Evolutionary conservation across 352 stramenopile genomes (phyloP).

Genomic region (Nothophytophthora sp.): DNA sequence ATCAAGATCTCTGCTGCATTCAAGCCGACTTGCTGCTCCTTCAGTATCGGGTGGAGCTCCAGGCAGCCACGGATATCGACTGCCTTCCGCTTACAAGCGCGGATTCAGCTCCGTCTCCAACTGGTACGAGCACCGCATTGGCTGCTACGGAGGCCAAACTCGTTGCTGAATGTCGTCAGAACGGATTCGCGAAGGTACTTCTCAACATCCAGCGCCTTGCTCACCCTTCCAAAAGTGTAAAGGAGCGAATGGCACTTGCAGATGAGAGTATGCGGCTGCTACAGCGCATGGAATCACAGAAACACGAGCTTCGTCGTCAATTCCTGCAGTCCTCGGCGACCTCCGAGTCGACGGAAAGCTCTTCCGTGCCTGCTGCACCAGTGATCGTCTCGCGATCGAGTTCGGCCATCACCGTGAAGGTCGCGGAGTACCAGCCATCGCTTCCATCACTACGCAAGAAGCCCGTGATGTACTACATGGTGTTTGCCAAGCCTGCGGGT

Average conservation of each 20-base stretch:
- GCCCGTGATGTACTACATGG: constrained; percentile 68
- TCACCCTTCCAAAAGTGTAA: constrained; percentile 9
- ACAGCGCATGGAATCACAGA: constrained; percentile 35
- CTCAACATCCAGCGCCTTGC: constrained; percentile 48
- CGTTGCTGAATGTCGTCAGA: constrained; percentile 48
- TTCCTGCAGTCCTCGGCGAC: background rate
- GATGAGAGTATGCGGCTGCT: constrained; percentile 50
- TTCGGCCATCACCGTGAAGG: constrained; percentile 49
- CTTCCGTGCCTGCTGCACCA: constrained; percentile 36
- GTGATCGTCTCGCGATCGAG: constrained; percentile 54
- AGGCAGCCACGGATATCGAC: constrained; percentile 40
- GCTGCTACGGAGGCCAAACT: constrained; percentile 31
- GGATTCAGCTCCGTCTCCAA: background rate
- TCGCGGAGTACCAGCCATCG: constrained; percentile 40
- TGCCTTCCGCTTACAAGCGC: constrained; percentile 13
- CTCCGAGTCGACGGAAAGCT: constrained; percentile 1
- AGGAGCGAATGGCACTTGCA: constrained; percentile 19
- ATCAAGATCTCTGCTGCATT: constrained; percentile 61
- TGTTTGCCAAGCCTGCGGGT: constrained; percentile 72
- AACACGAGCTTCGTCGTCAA: constrained; percentile 37
- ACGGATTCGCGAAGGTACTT: constrained; percentile 46
- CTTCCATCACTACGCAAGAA: constrained; percentile 23
- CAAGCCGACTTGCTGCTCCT: constrained; percentile 55
- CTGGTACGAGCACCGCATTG: constrained; percentile 2
- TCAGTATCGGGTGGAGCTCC: constrained; percentile 58